Conservation (phyloP, 2,329 filamentous ascomycete genomes). For the Daldinia sp. region DNA sequence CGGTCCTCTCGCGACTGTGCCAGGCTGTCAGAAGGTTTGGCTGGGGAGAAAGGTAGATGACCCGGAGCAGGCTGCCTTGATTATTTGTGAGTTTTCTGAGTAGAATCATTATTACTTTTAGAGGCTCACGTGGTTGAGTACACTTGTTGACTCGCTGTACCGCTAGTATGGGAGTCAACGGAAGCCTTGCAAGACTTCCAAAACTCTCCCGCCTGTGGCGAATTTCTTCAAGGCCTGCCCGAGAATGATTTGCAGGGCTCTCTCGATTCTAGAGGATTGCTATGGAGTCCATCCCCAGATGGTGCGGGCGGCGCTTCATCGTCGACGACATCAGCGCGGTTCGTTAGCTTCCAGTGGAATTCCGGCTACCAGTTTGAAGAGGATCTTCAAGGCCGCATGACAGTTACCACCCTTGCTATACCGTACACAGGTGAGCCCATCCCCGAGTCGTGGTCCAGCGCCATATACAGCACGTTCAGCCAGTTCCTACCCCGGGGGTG, state of each 20-base stretch:
- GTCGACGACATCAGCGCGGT: background rate
- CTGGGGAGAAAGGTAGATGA: background rate
- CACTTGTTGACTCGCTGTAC: background rate
- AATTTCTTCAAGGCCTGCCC: background rate
- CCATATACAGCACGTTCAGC: background rate
- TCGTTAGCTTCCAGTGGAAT: conserved; percentile 16
- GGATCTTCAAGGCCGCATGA: conserved; percentile 16
- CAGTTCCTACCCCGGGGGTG: background rate
- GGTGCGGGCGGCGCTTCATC: background rate
- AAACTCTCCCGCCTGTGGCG: background rate
- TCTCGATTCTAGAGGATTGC: background rate
- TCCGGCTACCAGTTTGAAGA: conserved; percentile 7
- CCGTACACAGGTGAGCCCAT: background rate
- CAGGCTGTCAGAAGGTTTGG: background rate
- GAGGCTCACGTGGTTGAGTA: background rate
- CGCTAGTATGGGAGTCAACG: background rate
- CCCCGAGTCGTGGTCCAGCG: background rate
- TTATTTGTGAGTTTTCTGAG: background rate
- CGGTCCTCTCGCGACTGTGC: background rate
- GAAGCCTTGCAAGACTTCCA: background rate
- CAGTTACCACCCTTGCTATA: conserved; percentile 5
- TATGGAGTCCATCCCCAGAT: background rate
- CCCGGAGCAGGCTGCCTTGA: background rate
- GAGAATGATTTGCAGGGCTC: background rate
- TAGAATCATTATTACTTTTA: background rate